phyloP scores from a whole-genome alignment of 2,329 filamentous ascomycete species.

The Bipolaris victoriae region DNA sequence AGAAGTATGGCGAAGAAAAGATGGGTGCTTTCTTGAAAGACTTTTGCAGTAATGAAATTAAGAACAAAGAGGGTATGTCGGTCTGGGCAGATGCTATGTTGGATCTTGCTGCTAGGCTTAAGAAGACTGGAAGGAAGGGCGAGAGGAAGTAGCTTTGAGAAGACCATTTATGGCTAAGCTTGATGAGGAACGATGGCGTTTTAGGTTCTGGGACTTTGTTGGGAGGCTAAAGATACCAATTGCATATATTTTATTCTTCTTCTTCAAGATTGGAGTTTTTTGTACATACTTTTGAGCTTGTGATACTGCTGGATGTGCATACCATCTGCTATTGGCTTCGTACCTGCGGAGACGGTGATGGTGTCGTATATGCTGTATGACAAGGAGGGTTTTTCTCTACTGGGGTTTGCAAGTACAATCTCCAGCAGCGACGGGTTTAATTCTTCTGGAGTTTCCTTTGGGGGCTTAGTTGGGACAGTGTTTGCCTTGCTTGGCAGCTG shows the following conservation, averaged over 20 bases:
- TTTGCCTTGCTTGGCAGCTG: slow-evolving; percentile 55
- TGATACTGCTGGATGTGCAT: background rate
- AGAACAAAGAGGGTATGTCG: slow-evolving; percentile 35
- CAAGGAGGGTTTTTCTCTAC: too few relatives aligned
- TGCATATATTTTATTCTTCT: background rate
- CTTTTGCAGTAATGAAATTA: slow-evolving; percentile 52
- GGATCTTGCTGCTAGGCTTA: slow-evolving; percentile 53
- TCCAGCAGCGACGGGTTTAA: slow-evolving; percentile 56
- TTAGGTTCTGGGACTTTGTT: background rate
- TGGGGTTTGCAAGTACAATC: slow-evolving; percentile 51
- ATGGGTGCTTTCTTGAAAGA: slow-evolving; percentile 73
- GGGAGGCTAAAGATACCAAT: background rate
- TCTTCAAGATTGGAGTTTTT: too few relatives aligned
- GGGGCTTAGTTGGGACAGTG: slow-evolving; percentile 61
- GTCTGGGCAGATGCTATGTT: slow-evolving; percentile 54
- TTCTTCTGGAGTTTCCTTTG: slow-evolving; percentile 57
- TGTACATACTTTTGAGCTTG: too few relatives aligned
- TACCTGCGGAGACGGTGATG: slow-evolving; percentile 53
- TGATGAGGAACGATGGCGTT: slow-evolving; percentile 26
- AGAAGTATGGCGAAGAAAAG: slow-evolving; percentile 76
- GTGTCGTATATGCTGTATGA: slow-evolving; percentile 60
- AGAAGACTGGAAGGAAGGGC: slow-evolving; percentile 54
- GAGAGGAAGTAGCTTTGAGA: slow-evolving; percentile 33
- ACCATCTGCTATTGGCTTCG: background rate
- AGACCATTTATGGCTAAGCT: slow-evolving; percentile 11